phyloP scores from a whole-genome alignment of 169 alveolate species.

The Plasmodium gonderi region DNA sequence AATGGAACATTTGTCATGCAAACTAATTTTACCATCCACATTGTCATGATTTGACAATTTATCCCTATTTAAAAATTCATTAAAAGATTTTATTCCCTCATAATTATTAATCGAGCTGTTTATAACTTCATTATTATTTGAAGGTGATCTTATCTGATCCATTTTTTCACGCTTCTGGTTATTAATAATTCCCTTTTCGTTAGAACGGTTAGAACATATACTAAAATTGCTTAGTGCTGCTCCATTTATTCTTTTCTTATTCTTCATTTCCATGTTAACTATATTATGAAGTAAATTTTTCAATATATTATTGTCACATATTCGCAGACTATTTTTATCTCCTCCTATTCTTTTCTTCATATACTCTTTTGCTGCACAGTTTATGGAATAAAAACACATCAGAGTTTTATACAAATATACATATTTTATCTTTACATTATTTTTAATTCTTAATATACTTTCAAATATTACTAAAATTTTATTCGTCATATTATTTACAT shows the following conservation, averaged over 20 bases:
- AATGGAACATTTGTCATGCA: background rate
- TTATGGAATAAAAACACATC: constrained; percentile 1
- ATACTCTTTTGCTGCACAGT: background rate
- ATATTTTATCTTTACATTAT: constrained; percentile 38
- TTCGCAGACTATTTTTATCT: background rate
- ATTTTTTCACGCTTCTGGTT: background rate
- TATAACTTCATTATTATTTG: background rate
- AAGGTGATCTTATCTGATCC: background rate
- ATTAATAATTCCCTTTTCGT: background rate
- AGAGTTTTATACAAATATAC: constrained; percentile 24
- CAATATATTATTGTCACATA: background rate
- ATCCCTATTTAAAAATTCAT: background rate
- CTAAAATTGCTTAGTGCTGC: background rate
- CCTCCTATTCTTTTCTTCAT: background rate
- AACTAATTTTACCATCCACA: background rate
- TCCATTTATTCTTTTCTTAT: background rate
- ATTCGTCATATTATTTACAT: background rate
- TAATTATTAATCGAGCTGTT: background rate
- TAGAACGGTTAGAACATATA: background rate
- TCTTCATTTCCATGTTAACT: background rate
- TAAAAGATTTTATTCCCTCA: background rate
- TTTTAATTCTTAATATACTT: constrained; percentile 26
- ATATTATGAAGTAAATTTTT: constrained; percentile 11
- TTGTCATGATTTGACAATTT: background rate
- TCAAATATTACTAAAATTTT: constrained; percentile 25